Evolutionary conservation across 371 early-diverging fungal genomes (phyloP).

Genomic region (Syncephalastrum monosporum): DNA sequence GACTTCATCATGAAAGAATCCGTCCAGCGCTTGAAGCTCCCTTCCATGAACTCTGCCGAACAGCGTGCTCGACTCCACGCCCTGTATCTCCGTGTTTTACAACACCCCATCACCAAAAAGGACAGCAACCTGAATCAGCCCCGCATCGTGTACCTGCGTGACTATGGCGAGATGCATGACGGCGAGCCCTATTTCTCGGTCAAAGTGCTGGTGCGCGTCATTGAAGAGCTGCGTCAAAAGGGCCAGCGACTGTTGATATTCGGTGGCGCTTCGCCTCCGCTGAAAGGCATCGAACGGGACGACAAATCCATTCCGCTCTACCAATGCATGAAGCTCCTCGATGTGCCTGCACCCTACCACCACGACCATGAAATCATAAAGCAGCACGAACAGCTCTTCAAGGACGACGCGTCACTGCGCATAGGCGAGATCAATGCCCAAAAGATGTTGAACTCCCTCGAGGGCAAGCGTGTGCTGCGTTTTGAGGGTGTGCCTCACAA

Average conservation of each 20-base stretch:
- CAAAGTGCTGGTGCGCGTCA: slow-evolving; percentile 36
- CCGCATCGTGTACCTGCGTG: slow-evolving; percentile 49
- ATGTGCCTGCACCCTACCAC: slow-evolving; percentile 22
- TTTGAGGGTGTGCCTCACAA: slow-evolving; percentile 11
- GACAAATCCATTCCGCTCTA: slow-evolving; percentile 13
- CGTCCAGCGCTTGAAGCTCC: too few species aligned
- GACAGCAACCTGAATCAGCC: slow-evolving; percentile 11
- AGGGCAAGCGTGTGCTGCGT: slow-evolving; percentile 21
- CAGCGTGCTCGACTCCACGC: slow-evolving; percentile 18
- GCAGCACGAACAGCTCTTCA: slow-evolving; percentile 24
- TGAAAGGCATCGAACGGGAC: slow-evolving; percentile 4
- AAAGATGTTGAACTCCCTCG: slow-evolving; percentile 28
- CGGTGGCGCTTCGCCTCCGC: slow-evolving; percentile 43
- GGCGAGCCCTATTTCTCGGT: slow-evolving; percentile 33
- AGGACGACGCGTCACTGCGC: slow-evolving; percentile 31
- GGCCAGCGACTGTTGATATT: slow-evolving; percentile 45
- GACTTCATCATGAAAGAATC: too few species aligned
- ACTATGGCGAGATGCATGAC: slow-evolving; percentile 47
- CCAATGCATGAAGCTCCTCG: slow-evolving; percentile 26
- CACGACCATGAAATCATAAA: neutral
- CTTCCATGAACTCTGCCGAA: neutral
- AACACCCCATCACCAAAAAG: slow-evolving; percentile 1
- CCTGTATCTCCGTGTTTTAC: slow-evolving; percentile 23
- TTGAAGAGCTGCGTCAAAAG: slow-evolving; percentile 44
- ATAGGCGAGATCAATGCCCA: slow-evolving; percentile 49